Evolutionary conservation across 1,284 basidiomycete genomes (phyloP).

Genomic region (Ceraceosorus bombacis): DNA sequence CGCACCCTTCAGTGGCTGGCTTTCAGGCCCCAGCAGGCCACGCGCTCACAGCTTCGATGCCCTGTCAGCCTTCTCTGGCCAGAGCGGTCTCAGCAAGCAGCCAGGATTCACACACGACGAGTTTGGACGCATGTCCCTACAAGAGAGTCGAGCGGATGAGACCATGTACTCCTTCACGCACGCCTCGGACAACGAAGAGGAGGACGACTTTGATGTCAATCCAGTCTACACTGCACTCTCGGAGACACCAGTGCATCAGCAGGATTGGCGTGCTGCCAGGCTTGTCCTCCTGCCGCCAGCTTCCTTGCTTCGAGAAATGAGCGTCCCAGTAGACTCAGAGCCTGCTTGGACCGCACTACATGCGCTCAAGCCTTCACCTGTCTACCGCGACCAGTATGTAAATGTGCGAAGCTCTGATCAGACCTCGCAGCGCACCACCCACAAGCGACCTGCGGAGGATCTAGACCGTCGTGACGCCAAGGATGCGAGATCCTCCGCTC

Average conservation of each 20-base stretch:
- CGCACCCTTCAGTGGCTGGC: neutral
- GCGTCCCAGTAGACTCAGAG: neutral
- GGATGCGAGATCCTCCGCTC: no score
- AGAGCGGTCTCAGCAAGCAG: neutral
- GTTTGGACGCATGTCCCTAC: neutral
- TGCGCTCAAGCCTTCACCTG: neutral
- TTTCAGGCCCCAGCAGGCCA: neutral
- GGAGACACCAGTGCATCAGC: neutral
- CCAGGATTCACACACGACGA: neutral
- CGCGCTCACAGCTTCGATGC: neutral
- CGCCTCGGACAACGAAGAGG: neutral
- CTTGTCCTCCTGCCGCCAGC: neutral
- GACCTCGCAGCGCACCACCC: neutral
- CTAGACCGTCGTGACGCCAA: no score
- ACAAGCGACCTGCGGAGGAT: neutral
- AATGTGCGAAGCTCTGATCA: neutral
- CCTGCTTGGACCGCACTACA: neutral
- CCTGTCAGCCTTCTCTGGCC: neutral
- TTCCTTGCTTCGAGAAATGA: neutral
- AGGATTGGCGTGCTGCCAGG: neutral
- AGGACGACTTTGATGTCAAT: neutral
- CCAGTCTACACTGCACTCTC: neutral
- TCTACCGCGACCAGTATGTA: neutral
- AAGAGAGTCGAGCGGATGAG: no score
- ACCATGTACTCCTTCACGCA: no score